Percentiles rank a stretch among this genome's conserved stretches.
phyloP scores from a whole-genome alignment of 164 flowering plant species.

The Hamamelis virginiana region DNA sequence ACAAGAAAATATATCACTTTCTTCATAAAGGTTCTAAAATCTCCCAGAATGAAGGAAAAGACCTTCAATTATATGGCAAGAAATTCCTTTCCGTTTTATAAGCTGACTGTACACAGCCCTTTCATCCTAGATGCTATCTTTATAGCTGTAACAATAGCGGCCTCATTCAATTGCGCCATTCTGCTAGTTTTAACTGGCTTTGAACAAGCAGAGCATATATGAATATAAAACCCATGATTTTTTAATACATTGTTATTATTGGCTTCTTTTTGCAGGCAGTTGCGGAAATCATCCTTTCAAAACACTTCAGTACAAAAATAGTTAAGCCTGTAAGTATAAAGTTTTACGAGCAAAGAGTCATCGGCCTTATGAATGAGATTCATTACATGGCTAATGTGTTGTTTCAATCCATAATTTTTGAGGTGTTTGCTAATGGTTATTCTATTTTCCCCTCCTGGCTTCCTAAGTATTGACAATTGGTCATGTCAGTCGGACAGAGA shows the following conservation, averaged over 20 bases:
- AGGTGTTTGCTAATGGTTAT: too few relatives aligned
- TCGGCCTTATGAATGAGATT: too few relatives aligned
- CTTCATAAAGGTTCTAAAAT: not conserved
- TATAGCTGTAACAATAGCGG: not conserved
- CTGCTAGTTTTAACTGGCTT: not conserved
- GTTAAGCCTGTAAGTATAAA: constrained; percentile 60
- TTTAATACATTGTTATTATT: not conserved
- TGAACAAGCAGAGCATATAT: not conserved
- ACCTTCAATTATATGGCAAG: too few relatives aligned
- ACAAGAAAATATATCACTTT: not conserved
- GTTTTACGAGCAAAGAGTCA: not conserved
- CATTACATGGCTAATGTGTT: too few relatives aligned
- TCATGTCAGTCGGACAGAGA: too few relatives aligned
- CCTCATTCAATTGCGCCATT: not conserved
- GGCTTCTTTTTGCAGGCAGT: constrained; percentile 61
- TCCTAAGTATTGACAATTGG: too few relatives aligned
- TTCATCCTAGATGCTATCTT: not conserved
- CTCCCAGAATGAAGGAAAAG: not conserved
- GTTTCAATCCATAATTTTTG: too few relatives aligned
- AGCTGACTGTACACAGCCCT: too few relatives aligned
- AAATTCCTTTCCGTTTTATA: too few relatives aligned
- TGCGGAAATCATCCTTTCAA: constrained; percentile 69
- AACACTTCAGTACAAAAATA: constrained; percentile 54
- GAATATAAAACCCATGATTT: not conserved
- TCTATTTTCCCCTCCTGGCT: too few relatives aligned